Percentiles rank a stretch among this genome's conserved stretches.
Conservation (phyloP, 176 grass and related monocot genomes). For the Tillandsia leiboldiana region DNA sequence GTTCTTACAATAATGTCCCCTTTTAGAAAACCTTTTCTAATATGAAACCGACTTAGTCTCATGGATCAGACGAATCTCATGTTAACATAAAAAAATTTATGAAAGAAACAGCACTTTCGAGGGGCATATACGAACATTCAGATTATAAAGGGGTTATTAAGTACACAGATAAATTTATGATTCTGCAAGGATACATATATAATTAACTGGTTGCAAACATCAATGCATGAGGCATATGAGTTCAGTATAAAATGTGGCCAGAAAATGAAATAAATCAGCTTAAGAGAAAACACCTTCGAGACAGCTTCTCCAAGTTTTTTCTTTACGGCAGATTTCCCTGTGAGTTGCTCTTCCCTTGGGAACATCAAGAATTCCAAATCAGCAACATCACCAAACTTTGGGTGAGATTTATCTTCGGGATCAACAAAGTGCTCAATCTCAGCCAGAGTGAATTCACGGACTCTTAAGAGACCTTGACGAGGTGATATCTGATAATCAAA, state of each 20-base stretch:
- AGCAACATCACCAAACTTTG: conserved; percentile 76
- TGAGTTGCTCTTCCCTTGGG: conserved; percentile 59
- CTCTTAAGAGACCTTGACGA: conserved; percentile 88
- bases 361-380: conserved; percentile 80
- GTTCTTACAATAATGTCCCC: too few relatives aligned
- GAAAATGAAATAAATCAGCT: conserved; percentile 9
- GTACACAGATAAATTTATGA: too few relatives aligned
- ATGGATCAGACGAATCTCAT: too few relatives aligned
- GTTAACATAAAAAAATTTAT: too few relatives aligned
- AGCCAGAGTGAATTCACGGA: conserved; percentile 81
- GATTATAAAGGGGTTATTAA: too few relatives aligned
- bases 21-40: too few relatives aligned
- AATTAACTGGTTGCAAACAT: too few relatives aligned
- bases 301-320: conserved; percentile 47
- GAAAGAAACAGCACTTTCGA: too few relatives aligned
- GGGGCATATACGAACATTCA: too few relatives aligned
- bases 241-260: conserved; percentile 3
- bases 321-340: conserved; percentile 39
- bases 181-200: too few relatives aligned
- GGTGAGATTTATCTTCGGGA: conserved; percentile 92
- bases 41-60: too few relatives aligned
- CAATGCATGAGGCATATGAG: neutral
- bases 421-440: conserved; percentile 99
- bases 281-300: conserved; percentile 42
- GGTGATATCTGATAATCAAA: conserved; percentile 67